These are phyloP conservation scores for Cucumis melo DNA, from an alignment of 306 rosid genomes.

Conservation along the genomic window DNA sequence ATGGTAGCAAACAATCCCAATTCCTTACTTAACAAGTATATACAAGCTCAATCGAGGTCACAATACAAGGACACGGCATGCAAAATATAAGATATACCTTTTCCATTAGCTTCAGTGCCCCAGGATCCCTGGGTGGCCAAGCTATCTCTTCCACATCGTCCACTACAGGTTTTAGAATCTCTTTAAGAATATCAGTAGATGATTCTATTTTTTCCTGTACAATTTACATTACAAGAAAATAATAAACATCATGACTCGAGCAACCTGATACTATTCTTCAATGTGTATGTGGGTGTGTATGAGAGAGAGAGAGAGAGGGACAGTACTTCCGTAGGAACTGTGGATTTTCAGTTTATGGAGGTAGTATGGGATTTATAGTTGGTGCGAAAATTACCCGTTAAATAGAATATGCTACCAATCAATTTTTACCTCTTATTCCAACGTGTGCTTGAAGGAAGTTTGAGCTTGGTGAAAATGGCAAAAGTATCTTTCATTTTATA, in stretches of 20 bases:
- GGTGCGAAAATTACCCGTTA: neutral
- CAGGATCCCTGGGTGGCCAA: slow-evolving; percentile 88
- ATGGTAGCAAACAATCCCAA: neutral
- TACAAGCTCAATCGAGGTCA: neutral
- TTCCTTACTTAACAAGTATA: neutral
- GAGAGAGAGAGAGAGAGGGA: slow-evolving; percentile 9
- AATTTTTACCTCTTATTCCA: neutral
- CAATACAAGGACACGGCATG: neutral
- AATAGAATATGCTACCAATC: neutral
- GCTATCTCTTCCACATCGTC: slow-evolving; percentile 61
- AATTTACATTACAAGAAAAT: neutral
- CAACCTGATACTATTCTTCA: neutral
- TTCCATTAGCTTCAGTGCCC: slow-evolving; percentile 56
- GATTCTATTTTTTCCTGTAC: slow-evolving; percentile 85
- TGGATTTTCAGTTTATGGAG: neutral
- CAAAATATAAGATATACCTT: slow-evolving; percentile 17
- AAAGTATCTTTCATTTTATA: too few species aligned
- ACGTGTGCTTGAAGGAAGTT: neutral
- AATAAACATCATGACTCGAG: neutral
- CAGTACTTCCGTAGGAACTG: neutral
- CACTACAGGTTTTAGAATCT: slow-evolving; percentile 60
- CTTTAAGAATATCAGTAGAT: slow-evolving; percentile 74
- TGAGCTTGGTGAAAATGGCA: neutral
- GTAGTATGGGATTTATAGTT: neutral
- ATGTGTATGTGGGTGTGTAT: neutral